A percentile compares a stretch with the other conserved stretches of the same genome.
Evolutionary conservation across 805 yeast genomes (phyloP).

Genomic region (Yamadazyma takamatsuzukensis): DNA sequence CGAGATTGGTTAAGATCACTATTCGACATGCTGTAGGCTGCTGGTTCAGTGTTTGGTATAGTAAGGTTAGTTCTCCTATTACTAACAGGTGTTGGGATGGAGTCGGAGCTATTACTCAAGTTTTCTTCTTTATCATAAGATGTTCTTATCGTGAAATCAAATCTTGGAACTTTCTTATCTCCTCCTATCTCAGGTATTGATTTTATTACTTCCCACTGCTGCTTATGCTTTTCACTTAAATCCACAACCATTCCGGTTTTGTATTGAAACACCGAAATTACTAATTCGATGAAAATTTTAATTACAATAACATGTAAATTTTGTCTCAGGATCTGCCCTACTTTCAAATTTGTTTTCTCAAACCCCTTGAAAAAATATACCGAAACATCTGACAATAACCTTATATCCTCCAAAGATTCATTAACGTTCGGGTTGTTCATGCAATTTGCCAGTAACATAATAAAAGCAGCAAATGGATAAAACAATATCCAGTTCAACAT

Average conservation of each 20-base stretch:
- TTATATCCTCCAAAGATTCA: conserved; percentile 19
- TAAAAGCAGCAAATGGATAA: conserved; percentile 26
- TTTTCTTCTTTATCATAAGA: too few relatives aligned
- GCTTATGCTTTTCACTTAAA: background rate
- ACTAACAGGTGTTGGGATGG: too few relatives aligned
- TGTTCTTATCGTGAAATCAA: conserved; percentile 1
- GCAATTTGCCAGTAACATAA: conserved; percentile 23
- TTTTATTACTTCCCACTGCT: conserved; percentile 7
- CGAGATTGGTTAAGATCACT: too few relatives aligned
- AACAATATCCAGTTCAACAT: conserved; percentile 17
- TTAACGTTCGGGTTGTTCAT: conserved; percentile 18
- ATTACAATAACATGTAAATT: conserved; percentile 7
- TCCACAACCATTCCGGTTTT: conserved; percentile 1
- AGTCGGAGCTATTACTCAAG: too few relatives aligned
- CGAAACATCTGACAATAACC: conserved; percentile 17
- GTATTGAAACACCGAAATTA: conserved; percentile 6
- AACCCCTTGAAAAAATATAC: conserved; percentile 8
- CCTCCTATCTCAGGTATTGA: conserved; percentile 10
- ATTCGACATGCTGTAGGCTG: too few relatives aligned
- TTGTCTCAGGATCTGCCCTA: conserved; percentile 3
- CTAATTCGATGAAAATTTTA: conserved; percentile 10
- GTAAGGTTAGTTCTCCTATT: too few relatives aligned
- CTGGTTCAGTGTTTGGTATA: too few relatives aligned
- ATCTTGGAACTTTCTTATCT: background rate
- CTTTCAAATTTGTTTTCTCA: background rate